These are phyloP conservation scores for Brachypodium distachyon DNA, from an alignment of 202 grass and related monocot genomes.

Conservation along the genomic window DNA sequence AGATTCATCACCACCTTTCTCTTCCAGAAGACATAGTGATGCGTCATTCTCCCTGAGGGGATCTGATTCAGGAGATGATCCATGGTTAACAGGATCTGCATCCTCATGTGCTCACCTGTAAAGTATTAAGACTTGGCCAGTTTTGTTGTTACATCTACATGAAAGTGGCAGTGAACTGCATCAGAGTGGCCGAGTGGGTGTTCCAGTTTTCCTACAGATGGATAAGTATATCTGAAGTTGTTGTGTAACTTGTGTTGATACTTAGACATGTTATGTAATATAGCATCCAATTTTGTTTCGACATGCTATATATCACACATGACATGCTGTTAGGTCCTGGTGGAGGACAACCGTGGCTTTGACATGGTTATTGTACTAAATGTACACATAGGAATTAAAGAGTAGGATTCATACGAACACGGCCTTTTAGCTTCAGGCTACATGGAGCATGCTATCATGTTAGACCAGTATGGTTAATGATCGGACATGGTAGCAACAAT, in stretches of 20 bases:
- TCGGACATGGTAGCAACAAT: too few species aligned
- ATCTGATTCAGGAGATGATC: slow-evolving; percentile 14
- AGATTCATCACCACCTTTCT: slow-evolving; percentile 4
- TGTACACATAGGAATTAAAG: not conserved
- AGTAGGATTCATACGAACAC: too few species aligned
- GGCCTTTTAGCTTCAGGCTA: too few species aligned
- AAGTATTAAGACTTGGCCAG: slow-evolving; percentile 27
- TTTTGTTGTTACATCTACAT: slow-evolving; percentile 17
- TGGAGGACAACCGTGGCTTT: not conserved
- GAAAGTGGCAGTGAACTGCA: slow-evolving; percentile 19
- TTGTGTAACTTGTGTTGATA: slow-evolving; percentile 1
- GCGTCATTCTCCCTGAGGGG: not conserved
- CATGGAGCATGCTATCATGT: too few species aligned
- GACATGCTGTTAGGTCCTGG: not conserved
- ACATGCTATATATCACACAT: not conserved
- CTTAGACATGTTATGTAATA: not conserved
- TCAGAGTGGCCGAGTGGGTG: slow-evolving; percentile 17
- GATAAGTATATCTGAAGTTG: not conserved
- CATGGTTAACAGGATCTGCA: slow-evolving; percentile 23
- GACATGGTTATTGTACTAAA: not conserved
- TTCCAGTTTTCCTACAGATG: slow-evolving; percentile 20
- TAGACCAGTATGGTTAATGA: too few species aligned
- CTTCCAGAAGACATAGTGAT: slow-evolving; percentile 7
- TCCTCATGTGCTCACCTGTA: slow-evolving; percentile 33
- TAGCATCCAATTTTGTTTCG: not conserved